Evolutionary conservation across 345 rosid species (phyloP).

Genomic region (Bretschneidera sinensis): DNA sequence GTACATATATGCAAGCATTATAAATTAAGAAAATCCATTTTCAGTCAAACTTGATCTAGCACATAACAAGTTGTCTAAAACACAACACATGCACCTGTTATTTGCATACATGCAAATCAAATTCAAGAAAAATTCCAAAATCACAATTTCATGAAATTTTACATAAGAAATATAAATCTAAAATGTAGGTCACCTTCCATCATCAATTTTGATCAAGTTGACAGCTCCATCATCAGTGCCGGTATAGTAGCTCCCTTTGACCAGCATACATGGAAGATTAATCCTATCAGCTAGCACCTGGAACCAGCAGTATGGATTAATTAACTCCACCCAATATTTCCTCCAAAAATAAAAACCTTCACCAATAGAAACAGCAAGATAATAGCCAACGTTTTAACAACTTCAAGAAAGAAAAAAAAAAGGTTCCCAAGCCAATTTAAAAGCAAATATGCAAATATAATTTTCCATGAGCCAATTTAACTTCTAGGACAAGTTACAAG

Average conservation of each 20-base stretch:
- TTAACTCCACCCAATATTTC: conserved; percentile 18
- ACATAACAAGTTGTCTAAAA: conserved; percentile 4
- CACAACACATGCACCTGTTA: no score
- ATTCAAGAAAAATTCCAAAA: no score
- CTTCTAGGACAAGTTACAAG: conserved; percentile 2
- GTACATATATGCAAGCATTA: no score
- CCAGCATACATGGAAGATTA: conserved; percentile 88
- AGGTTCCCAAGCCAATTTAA: conserved; percentile 4
- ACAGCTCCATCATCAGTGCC: conserved; percentile 98
- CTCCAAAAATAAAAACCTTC: conserved; percentile 10
- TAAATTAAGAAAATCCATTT: no score
- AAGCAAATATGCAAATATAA: conserved; percentile 2
- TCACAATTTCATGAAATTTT: no score
- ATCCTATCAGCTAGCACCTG: conserved; percentile 91
- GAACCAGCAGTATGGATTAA: conserved; percentile 21
- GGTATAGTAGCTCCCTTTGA: conserved; percentile 92
- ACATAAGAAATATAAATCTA: no score
- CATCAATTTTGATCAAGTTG: conserved; percentile 66
- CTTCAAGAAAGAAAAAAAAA: no score
- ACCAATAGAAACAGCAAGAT: neutral
- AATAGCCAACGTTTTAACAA: no score
- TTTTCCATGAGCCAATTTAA: conserved; percentile 4
- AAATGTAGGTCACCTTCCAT: conserved; percentile 45
- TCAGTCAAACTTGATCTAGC: conserved; percentile 7
- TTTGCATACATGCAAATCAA: no score